Evolutionary conservation across 306 rosid genomes (phyloP).

Genomic region (Malus sylvestris): DNA sequence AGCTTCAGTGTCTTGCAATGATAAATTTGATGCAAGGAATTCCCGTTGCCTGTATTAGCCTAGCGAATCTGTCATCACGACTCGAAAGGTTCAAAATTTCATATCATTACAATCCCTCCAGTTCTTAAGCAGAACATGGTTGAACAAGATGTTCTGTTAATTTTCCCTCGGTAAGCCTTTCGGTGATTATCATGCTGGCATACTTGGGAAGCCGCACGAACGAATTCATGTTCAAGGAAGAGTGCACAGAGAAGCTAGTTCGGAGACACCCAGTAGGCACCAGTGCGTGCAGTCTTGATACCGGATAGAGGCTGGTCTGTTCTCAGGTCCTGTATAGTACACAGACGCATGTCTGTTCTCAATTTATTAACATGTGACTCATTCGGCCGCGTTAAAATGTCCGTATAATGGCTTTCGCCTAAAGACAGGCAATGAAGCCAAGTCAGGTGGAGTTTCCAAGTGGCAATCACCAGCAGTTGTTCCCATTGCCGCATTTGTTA

Average conservation of each 20-base stretch:
- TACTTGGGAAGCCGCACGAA: not conserved
- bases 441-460: constrained; percentile 63
- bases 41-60: not conserved
- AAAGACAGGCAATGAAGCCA: constrained; percentile 31
- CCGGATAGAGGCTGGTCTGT: constrained; percentile 42
- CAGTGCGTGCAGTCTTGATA: constrained; percentile 93
- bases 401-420: constrained; percentile 31
- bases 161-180: too few relatives aligned
- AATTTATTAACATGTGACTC: constrained; percentile 32
- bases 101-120: not conserved
- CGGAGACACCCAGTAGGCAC: constrained; percentile 95
- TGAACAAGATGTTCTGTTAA: not conserved
- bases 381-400: constrained; percentile 29
- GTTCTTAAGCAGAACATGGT: not conserved
- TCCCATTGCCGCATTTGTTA: constrained; percentile 76
- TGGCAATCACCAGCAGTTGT: constrained; percentile 78
- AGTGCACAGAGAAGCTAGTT: constrained; percentile 70
- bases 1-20: too few relatives aligned
- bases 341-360: constrained; percentile 44
- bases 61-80: not conserved
- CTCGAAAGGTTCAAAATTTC: not conserved
- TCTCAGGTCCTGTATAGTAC: constrained; percentile 44
- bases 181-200: too few relatives aligned
- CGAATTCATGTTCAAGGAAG: constrained; percentile 42
- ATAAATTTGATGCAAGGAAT: too few relatives aligned